Evolutionary conservation across 83 land plant genomes (phyloP), one percentile per base, ranked within the genome.

Genomic region (Picea engelmannii): DNA sequence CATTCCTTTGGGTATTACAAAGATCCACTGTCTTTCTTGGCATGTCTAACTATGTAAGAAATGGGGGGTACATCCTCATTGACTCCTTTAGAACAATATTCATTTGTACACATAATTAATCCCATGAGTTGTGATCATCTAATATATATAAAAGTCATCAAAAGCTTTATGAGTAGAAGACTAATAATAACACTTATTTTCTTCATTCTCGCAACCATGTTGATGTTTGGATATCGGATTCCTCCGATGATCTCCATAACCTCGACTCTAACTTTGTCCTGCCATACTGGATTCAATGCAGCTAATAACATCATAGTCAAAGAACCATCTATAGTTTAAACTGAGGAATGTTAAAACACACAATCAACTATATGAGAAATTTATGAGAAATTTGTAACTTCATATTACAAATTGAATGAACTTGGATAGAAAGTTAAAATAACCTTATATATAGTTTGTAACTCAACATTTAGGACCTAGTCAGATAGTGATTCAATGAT

Each of bases 261-360:
- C 88, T 93, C 94, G 2, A 79, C 91, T 69, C 96, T 83, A 61
- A 89, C 76, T 49, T 66, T 31, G 18, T 75, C 52, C 82, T 93
- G 96, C 96, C 96, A 93, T 10, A 87, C 83, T 0, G 86, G 94
- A 78, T 92, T 68, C 27, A 79, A 5, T 6, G n/a, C n/a, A n/a
- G 92, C 89, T 23, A 93, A 59, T 17, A 88, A 75, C 47, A 93
- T 66, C 82, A 93, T 4, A 0, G 92, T 87, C 96, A 59, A 42
- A 42, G 4, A 42, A 42, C 44, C 44, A 42, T 42, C 0, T 42
- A 42, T 42, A 42, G 44, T 42, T 42, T 42, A 42, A 42, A 42
- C 6, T 42, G 44, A 42, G 44, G 44, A 42, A 42, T 42, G 2
- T 42, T 42, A 42, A 42, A 42, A 42, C 44, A 42, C 44, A 42